These are phyloP conservation scores for Trichoderma sp. DNA, from an alignment of 2,329 filamentous ascomycete genomes.

Conservation along the genomic window DNA sequence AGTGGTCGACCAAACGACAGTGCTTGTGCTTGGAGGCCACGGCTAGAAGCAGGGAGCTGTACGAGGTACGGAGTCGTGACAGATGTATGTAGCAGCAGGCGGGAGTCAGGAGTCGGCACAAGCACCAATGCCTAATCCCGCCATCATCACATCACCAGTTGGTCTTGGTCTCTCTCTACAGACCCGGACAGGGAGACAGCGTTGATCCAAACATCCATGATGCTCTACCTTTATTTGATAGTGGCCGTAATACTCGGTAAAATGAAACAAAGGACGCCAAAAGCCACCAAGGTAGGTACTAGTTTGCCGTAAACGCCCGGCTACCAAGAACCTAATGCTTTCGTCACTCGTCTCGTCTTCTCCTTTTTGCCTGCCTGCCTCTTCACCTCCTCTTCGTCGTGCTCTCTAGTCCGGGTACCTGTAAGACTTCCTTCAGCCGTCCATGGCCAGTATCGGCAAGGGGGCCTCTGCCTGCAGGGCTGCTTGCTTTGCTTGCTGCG, in stretches of 20 bases:
- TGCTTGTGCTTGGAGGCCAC: background rate
- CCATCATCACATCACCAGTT: background rate
- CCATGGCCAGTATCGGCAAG: background rate
- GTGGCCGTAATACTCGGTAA: background rate
- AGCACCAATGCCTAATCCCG: background rate
- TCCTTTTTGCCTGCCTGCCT: background rate
- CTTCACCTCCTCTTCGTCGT: background rate
- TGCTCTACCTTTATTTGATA: background rate
- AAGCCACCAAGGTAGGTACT: background rate
- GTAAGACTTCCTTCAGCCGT: background rate
- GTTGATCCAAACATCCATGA: background rate
- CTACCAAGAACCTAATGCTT: background rate
- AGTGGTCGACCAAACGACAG: background rate
- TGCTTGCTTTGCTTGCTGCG: slow-evolving; percentile 17
- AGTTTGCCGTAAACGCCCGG: background rate
- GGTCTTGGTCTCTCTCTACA: background rate
- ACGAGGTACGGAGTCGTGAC: slow-evolving; percentile 5
- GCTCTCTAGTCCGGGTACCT: background rate
- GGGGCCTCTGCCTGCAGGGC: slow-evolving; percentile 8
- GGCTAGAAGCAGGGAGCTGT: slow-evolving; percentile 7
- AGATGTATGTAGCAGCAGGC: background rate
- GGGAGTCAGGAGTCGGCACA: background rate
- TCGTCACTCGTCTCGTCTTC: background rate
- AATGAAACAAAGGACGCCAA: background rate
- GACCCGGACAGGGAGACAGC: background rate